Conservation (phyloP, 2,329 filamentous ascomycete genomes). For the Aspergillus sp. region DNA sequence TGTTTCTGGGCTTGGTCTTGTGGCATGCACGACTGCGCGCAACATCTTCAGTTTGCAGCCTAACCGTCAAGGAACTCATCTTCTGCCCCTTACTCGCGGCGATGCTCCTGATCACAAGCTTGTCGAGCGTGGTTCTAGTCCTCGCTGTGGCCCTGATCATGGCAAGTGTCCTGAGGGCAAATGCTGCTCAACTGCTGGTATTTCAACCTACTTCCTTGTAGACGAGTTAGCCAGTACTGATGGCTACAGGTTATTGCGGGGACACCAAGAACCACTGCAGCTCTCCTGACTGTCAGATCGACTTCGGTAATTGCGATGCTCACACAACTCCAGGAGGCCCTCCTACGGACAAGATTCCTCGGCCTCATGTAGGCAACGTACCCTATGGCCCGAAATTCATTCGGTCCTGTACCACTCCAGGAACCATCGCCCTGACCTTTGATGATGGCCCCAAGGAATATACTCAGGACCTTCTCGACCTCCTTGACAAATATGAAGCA, state of each 20-base stretch:
- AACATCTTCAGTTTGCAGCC: slow-evolving; percentile 15
- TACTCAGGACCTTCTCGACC: slow-evolving; percentile 63
- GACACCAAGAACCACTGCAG: slow-evolving; percentile 39
- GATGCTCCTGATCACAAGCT: slow-evolving; percentile 8
- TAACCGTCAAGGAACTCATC: slow-evolving; percentile 7
- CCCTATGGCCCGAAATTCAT: slow-evolving; percentile 41
- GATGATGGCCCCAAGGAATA: slow-evolving; percentile 67
- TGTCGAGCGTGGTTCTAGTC: slow-evolving; percentile 22
- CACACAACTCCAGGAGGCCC: slow-evolving; percentile 37
- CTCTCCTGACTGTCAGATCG: slow-evolving; percentile 44
- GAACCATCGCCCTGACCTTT: slow-evolving; percentile 66
- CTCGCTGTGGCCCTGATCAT: slow-evolving; percentile 38
- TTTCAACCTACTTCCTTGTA: not conserved
- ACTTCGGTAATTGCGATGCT: slow-evolving; percentile 44
- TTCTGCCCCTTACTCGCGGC: slow-evolving; percentile 2
- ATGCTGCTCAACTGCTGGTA: slow-evolving; percentile 45
- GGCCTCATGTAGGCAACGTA: slow-evolving; percentile 39
- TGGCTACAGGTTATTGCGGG: slow-evolving; percentile 42
- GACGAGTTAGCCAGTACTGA: not conserved
- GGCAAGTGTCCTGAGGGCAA: slow-evolving; percentile 38
- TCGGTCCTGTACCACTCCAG: slow-evolving; percentile 48
- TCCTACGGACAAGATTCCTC: slow-evolving; percentile 37
- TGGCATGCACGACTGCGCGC: slow-evolving; percentile 16
- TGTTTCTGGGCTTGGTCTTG: slow-evolving; percentile 16
- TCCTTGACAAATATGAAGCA: slow-evolving; percentile 60